Evolutionary conservation across 1,139 yeast genomes (phyloP), one percentile per base, ranked within the genome.

Genomic region (Blastobotrys elegans): DNA sequence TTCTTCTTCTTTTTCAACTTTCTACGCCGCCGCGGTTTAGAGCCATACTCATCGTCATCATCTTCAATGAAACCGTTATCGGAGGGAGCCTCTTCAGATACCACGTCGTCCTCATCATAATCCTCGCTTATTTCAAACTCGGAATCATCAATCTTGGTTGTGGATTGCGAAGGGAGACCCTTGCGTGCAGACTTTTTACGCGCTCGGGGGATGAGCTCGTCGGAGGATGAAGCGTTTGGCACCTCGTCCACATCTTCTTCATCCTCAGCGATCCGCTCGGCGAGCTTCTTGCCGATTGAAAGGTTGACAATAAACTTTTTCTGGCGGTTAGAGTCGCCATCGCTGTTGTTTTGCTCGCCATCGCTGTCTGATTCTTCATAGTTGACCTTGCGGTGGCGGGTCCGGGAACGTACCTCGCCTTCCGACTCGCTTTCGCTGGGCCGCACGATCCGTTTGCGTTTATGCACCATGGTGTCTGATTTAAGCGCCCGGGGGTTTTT

Each of bases 51-150:
- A 42, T 70, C 69, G 31, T 66, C 71, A 11, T 66, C 64, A 18
- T 61, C 63, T 10, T 59, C 67, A 11, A 68, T 69, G 40, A 69
- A 73, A 20, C 63, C 68, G 10, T 55, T 63, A 20, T 44, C 46
- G 11, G 40, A 31, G 27, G 33, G 43, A n/a, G 24, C 43, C n/a
- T n/a, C n/a, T 41, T 45, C 39, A 14, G 39, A 22, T 2, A 24
- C 46, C 14, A 31, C 43, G 17, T 43, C 27, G n/a, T 40, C 13
- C 18, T 48, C 53, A 21, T 53, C 56, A 2, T 53, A 50, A 4
- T 50, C 48, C 4, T 43, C 39, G 8, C 50, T 39, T 43, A 53
- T 44, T 56, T 48, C 47, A 16, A 43, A 43, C 21, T 40, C 29
- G 14, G 56, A 48, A 39, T 53, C 39, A 13, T 43, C 50, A 22